Evolutionary conservation across 495 filamentous ascomycete genomes (phyloP).

Genomic region (Tetracladium setigerum): DNA sequence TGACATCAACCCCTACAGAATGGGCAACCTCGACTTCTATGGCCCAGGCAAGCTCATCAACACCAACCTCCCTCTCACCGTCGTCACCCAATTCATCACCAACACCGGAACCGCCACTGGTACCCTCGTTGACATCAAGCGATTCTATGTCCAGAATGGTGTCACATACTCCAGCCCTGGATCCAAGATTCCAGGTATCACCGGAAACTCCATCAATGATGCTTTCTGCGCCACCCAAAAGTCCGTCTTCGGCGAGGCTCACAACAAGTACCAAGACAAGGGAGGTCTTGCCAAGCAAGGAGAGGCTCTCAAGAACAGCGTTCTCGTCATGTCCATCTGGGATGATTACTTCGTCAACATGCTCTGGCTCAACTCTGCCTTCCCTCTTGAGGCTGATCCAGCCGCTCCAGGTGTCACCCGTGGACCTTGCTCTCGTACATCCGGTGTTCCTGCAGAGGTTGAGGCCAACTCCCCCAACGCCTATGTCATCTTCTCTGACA

Average conservation of each 20-base stretch:
- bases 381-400: constrained; percentile 47
- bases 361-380: constrained; percentile 78
- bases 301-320: constrained; percentile 51
- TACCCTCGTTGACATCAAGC: constrained; percentile 49
- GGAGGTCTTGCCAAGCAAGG: constrained; percentile 54
- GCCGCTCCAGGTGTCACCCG: constrained; percentile 57
- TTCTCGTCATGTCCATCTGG: constrained; percentile 62
- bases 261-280: constrained; percentile 40
- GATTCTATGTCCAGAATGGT: constrained; percentile 59
- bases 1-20: constrained; percentile 63
- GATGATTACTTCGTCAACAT: constrained; percentile 70
- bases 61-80: constrained; percentile 53
- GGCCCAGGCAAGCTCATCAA: constrained; percentile 50
- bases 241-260: constrained; percentile 49
- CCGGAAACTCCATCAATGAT: constrained; percentile 49
- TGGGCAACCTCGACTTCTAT: constrained; percentile 52
- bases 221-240: constrained; percentile 54
- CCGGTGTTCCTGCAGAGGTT: constrained; percentile 52
- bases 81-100: constrained; percentile 66
- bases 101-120: constrained; percentile 46
- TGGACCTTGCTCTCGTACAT: constrained; percentile 56
- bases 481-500: constrained; percentile 59
- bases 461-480: constrained; percentile 47
- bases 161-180: constrained; percentile 27
- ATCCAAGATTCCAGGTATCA: constrained; percentile 43